These are phyloP conservation scores for Magnolia officinalis DNA, from an alignment of 164 flowering plant genomes.

Conservation along the genomic window DNA sequence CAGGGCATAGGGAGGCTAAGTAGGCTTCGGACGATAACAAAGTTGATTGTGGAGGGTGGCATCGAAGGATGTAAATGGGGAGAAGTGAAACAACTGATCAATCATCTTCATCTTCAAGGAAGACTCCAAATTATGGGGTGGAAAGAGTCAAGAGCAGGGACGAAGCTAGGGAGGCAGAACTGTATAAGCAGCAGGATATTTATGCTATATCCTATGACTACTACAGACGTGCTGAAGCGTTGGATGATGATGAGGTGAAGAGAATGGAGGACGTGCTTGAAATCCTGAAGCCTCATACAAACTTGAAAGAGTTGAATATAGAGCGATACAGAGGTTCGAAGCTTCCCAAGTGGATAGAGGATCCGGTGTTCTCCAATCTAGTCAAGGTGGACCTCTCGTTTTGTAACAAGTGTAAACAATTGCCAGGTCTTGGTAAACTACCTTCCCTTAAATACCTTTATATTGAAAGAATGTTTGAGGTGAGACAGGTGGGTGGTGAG, in stretches of 20 bases:
- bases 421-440: neutral
- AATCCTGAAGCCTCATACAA: neutral
- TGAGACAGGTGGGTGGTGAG: neutral
- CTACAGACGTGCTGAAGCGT: neutral
- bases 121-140: neutral
- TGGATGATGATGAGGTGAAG: neutral
- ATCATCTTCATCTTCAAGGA: constrained; percentile 4
- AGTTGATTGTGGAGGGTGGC: constrained; percentile 7
- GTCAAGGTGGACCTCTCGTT: neutral
- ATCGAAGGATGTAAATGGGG: neutral
- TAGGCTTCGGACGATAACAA: neutral
- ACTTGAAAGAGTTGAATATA: neutral
- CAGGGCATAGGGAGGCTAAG: constrained; percentile 6
- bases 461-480: neutral
- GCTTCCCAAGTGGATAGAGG: neutral
- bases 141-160: neutral
- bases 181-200: neutral
- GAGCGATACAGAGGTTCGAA: neutral
- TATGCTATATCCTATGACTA: neutral
- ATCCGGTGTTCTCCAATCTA: neutral
- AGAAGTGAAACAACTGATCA: constrained; percentile 5
- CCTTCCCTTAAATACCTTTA: neutral
- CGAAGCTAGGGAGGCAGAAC: constrained; percentile 3
- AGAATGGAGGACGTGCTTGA: neutral
- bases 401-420: neutral